Conservation (phyloP, 2,329 filamentous ascomycete species). For the Alternaria solani region DNA sequence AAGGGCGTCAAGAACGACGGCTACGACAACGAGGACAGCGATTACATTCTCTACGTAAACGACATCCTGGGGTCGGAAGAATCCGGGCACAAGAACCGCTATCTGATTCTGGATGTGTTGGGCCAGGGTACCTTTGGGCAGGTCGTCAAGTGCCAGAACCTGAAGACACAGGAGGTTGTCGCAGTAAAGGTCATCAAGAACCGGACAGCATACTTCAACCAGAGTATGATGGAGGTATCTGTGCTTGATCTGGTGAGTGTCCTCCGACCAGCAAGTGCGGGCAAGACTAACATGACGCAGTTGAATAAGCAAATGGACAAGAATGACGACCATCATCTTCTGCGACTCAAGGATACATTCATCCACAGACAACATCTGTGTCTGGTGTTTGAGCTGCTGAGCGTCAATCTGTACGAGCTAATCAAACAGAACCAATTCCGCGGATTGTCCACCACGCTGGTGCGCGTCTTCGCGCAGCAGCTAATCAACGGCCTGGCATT, state of each 20-base stretch:
- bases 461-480: constrained; percentile 97
- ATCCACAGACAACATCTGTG: constrained; percentile 98
- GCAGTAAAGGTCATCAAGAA: constrained; percentile 99
- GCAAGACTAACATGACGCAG: constrained; percentile 55
- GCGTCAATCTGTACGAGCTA: constrained; percentile 96
- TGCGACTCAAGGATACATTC: constrained; percentile 96
- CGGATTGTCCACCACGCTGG: constrained; percentile 93
- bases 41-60: constrained; percentile 99
- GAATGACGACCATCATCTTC: constrained; percentile 95
- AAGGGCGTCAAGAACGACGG: constrained; percentile 99
- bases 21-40: constrained; percentile 98
- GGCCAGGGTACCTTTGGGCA: constrained; percentile 98
- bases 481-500: constrained; percentile 90
- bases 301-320: constrained; percentile 99
- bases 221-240: constrained; percentile 99
- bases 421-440: constrained; percentile 99
- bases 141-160: constrained; percentile 97
- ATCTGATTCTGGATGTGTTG: constrained; percentile 94
- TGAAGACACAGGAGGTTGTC: constrained; percentile 98
- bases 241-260: constrained; percentile 84
- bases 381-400: constrained; percentile 93
- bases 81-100: constrained; percentile 98
- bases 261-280: neutral
- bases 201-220: constrained; percentile 98
- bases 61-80: constrained; percentile 98